These are phyloP conservation scores for Megacollybia platyphylla DNA, from an alignment of 1,284 basidiomycete species.

Conservation along the genomic window DNA sequence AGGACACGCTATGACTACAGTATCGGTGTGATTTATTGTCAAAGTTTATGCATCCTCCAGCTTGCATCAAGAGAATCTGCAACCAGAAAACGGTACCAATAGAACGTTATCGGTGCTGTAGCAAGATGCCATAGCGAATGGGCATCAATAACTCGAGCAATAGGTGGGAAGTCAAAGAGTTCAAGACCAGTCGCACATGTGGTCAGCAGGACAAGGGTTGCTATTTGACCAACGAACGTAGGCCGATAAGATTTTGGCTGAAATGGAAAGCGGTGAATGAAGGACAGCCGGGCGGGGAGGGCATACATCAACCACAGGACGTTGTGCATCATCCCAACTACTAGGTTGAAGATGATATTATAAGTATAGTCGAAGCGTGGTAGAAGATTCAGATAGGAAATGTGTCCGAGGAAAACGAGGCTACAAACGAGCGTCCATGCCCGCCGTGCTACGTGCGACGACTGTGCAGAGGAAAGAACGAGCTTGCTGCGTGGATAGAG, in stretches of 20 bases:
- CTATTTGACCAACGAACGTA: constrained; percentile 38
- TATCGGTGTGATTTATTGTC: not conserved
- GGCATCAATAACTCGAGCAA: constrained; percentile 72
- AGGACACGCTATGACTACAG: no score
- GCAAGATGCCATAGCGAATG: constrained; percentile 91
- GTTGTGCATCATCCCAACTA: constrained; percentile 71
- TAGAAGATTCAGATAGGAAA: constrained; percentile 67
- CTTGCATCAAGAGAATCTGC: constrained; percentile 51
- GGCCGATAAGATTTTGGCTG: constrained; percentile 42
- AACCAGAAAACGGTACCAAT: constrained; percentile 80
- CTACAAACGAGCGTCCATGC: constrained; percentile 35
- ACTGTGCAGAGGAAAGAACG: constrained; percentile 10
- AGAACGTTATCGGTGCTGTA: constrained; percentile 68
- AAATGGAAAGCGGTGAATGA: constrained; percentile 40
- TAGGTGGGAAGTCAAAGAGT: constrained; percentile 86
- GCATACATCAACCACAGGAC: constrained; percentile 76
- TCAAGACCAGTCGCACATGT: constrained; percentile 76
- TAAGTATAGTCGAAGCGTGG: constrained; percentile 91
- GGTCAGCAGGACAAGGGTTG: constrained; percentile 56
- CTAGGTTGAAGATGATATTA: constrained; percentile 83
- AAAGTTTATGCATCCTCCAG: constrained; percentile 26
- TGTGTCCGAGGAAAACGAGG: constrained; percentile 48
- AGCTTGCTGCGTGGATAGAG: constrained; percentile 43
- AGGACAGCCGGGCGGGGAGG: constrained; percentile 35
- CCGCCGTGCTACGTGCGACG: constrained; percentile 8